Evolutionary conservation across 192 early-diverging fungal species (phyloP), one percentile per base, ranked within the genome.

Genomic region (Kappamyces sp.): DNA sequence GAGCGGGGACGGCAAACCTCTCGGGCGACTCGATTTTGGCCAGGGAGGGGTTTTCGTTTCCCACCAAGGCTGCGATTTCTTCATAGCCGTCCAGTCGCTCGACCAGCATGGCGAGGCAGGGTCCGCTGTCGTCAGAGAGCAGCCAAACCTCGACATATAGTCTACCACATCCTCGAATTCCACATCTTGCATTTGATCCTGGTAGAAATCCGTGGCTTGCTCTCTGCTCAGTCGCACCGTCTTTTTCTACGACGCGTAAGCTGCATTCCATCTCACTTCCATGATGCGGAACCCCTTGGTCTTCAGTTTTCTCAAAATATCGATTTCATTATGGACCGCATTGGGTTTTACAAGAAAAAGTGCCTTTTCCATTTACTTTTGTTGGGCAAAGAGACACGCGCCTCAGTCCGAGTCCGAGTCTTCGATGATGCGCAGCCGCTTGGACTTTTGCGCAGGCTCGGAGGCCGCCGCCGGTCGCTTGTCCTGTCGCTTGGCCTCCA

Each of bases 261-360:
- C 40, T 65, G 75, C 77, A 47, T 75, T 67, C 32, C 46, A 79
- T 65, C 51, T 74, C 73, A 58, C 72, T 68, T n/a, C 73, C 77
- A 3, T 55, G 66, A 32, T 66, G 48, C 31, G 46, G 51, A 13
- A 79, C 47, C 4, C 47, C 31, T 62, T 72, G 66, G 5, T 67
- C 42, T 23, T 23, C 0, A 23, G 23, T 23, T 23, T 23, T 23
- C 23, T 23, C 23, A 23, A 23, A 47, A 79, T 71, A 9, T 73
- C 66, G 10, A 60, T 39, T 50, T 75, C 69, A 40, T 58, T 44
- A 34, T 61, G 47, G 5, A 51, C 49, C 7, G 60, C 67, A 50
- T 74, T 65, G 0, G 77, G 77, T 37, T 75, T 67, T 5, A 79
- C 44, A n/a, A 79, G 41, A 13, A 75, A 46, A 47, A 79, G 38